Evolutionary conservation across 1,139 yeast species (phyloP), one percentile per base, ranked within the genome.

Genomic region (Candida sanyaensis): DNA sequence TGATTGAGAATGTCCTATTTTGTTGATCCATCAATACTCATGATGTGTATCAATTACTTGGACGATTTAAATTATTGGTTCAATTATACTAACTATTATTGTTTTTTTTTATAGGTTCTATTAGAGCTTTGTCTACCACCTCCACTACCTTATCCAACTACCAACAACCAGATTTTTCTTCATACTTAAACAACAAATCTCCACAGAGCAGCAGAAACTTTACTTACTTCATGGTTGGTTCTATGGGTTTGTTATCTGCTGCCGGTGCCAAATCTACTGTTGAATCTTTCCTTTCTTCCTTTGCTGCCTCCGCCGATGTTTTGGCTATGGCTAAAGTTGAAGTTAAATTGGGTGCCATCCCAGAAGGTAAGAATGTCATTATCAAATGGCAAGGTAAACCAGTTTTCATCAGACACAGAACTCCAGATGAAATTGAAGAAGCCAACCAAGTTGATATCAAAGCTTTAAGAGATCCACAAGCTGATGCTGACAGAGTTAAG

Each of bases 371-470:
- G 80, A 95, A 95, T 74, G 96, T 93, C 59, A 90, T 93, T 67
- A 96, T 95, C 63, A 95, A 95, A 77, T 95, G 99, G 99, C 97
- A 95, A 79, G 99, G 99, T 78, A 95, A 93, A 81, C 99, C 99
- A 58, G 97, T 95, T 58, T 95, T 95, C 77, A 91, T 95, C 72
- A 93, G 99, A 83, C 99, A 95, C 82, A 89, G 99, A 84, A 92
- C 99, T 46, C 76, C 83, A 46, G 83, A 80, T 52, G 99, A 95
- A 78, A 92, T 95, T 63, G 90, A 83, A 48, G 99, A 95, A 78
- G 99, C 99, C 57, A 88, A 91, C 73, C 65, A 72, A 31, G 87
- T 90, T 54, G 93, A 92, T 61, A 68, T 93, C 55, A 62, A 83
- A 36, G 47, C 80, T 41, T 83, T 95, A 70, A 89, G 98, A 77